These are phyloP conservation scores for Eucalyptus cloeziana DNA, from an alignment of 345 rosid genomes.

Conservation along the genomic window DNA sequence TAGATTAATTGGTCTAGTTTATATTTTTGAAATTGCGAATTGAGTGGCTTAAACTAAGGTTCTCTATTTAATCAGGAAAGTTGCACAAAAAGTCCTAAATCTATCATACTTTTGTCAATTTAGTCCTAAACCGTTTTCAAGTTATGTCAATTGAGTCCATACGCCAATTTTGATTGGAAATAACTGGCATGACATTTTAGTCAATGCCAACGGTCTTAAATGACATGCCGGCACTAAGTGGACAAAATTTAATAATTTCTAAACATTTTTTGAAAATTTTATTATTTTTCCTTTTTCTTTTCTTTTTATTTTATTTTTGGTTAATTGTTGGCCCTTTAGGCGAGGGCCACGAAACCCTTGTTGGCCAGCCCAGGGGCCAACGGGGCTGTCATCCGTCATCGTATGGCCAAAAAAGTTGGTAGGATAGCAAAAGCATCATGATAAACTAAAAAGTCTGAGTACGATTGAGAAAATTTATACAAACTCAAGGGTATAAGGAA, in stretches of 20 bases:
- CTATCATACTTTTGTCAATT: too few species aligned
- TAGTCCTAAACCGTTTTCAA: accelerated
- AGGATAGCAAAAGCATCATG: not conserved
- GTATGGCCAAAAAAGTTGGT: not conserved
- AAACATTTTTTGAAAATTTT: too few species aligned
- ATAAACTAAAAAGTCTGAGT: not conserved
- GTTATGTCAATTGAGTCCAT: too few species aligned
- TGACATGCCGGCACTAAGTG: accelerated
- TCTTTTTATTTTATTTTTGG: too few species aligned
- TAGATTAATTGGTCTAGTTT: not conserved
- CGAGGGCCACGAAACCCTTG: not conserved
- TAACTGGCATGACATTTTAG: accelerated
- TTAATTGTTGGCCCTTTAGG: not conserved
- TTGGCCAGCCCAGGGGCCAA: too few species aligned
- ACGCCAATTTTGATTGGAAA: accelerated
- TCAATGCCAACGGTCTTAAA: not conserved
- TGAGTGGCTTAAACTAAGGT: not conserved
- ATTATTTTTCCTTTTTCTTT: too few species aligned
- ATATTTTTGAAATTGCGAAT: not conserved
- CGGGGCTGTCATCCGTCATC: too few species aligned
- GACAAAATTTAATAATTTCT: not conserved
- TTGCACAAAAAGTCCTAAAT: not conserved
- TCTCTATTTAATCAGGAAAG: not conserved
- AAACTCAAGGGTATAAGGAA: not conserved
- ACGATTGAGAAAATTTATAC: not conserved